A percentile compares a stretch with the other conserved stretches of the same genome.
These are phyloP conservation scores for Petunia secreta DNA, from an alignment of 257 asterid species.

Conservation along the genomic window DNA sequence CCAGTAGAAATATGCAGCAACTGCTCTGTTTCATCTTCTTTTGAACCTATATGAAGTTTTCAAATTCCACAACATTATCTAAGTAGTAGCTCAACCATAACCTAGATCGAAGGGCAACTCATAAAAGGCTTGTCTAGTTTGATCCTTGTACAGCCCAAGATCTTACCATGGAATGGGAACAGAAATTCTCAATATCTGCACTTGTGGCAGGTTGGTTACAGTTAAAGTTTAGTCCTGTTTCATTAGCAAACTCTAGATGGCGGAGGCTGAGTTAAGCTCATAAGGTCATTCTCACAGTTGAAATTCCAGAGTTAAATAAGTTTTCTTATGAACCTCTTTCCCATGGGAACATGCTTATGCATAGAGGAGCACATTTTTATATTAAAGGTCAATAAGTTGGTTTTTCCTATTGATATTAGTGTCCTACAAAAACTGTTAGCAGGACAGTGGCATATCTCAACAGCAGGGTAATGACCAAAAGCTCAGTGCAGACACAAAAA, in stretches of 20 bases:
- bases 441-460: neutral
- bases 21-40: slow-evolving; percentile 81
- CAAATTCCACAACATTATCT: slow-evolving; percentile 4
- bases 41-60: slow-evolving; percentile 38
- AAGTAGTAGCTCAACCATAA: slow-evolving; percentile 19
- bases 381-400: neutral
- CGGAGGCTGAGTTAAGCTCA: neutral
- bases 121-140: neutral
- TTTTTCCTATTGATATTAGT: neutral
- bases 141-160: neutral
- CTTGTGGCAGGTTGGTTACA: neutral
- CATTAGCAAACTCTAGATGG: slow-evolving; percentile 13
- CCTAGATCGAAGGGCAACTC: slow-evolving; percentile 1
- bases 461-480: neutral
- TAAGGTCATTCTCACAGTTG: neutral
- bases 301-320: neutral
- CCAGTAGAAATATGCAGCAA: slow-evolving; percentile 63
- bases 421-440: neutral
- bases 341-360: slow-evolving; percentile 2
- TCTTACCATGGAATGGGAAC: neutral
- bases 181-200: too few species aligned
- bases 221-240: neutral
- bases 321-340: neutral
- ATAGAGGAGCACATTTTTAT: neutral
- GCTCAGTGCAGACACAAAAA: neutral